Conservation (phyloP, 148 eudicot species). For the Arbutus unedo region DNA sequence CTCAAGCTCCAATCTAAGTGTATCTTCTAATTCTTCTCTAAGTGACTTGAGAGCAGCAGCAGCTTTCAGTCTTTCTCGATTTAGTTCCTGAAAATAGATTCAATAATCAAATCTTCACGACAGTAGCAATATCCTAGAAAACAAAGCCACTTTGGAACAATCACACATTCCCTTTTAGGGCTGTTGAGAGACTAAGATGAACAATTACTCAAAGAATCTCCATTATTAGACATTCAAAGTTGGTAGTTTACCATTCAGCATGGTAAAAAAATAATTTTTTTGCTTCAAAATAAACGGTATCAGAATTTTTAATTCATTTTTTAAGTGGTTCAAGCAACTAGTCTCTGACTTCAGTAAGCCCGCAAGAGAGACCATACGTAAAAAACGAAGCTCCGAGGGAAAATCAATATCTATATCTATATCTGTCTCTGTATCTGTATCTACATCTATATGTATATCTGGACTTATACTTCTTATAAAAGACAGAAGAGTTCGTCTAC, state of each 20-base stretch:
- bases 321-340: not conserved
- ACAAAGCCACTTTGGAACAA: not conserved
- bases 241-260: not conserved
- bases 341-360: not conserved
- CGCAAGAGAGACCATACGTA: not conserved
- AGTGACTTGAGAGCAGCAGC: slow-evolving; percentile 86
- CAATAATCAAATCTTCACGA: not conserved
- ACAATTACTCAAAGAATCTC: not conserved
- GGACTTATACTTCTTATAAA: too few species aligned
- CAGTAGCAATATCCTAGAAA: not conserved
- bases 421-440: too few species aligned
- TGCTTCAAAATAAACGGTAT: not conserved
- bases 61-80: slow-evolving; percentile 76
- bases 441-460: too few species aligned
- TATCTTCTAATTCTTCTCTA: slow-evolving; percentile 74
- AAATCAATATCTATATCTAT: not conserved
- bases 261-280: not conserved
- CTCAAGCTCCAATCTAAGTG: slow-evolving; percentile 65
- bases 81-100: slow-evolving; percentile 54
- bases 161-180: not conserved
- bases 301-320: not conserved
- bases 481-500: too few species aligned
- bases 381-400: not conserved
- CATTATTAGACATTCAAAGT: not conserved
- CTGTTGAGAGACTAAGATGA: not conserved